Evolutionary conservation across 179 eudicot species (phyloP), one percentile per base, ranked within the genome.

Genomic region (Beta macrorhiza): DNA sequence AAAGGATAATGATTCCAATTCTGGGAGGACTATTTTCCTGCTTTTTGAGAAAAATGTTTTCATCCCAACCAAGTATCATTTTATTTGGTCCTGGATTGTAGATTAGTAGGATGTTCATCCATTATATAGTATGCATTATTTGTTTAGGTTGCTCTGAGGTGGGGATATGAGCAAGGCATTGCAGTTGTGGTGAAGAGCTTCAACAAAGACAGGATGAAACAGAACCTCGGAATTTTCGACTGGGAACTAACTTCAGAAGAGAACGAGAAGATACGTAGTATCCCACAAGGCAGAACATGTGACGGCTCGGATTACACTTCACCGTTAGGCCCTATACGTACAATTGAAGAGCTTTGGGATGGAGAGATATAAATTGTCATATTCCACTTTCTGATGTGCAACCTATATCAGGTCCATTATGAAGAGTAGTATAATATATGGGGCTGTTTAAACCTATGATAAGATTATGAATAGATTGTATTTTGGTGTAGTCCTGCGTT

Each of bases 121-220:
- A 37, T 37, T 37, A 37, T 37, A 37, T 37, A 37, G 42, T 37
- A 37, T 37, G 42, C 42, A 37, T 37, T 56, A 10, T 68, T 58
- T 73, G 1, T 71, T 17, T 45, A 90, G 92, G 89, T 91, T 67
- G 86, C 89, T 8, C 53, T 93, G 65, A 91, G 94, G 75, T 92
- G 98, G 98, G 80, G 80, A 29, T 73, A 89, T 19, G 92, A 92
- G 86, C 92, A 91, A 87, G 92, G 93, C 19, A 89, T 88, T 16
- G 87, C 84, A 1, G 47, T 86, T n/a, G 80, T 87, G 20, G 97
- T 87, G 86, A 92, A 89, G 85, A 91, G 96, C 65, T 92, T 84
- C 85, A 89, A 86, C 80, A 79, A 85, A 76, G 89, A 87, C 37
- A 87, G 97, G 83, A 89, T 92, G 92, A 90, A 81, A 53, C 81